Conservation (phyloP, 1,139 yeast species). For the Suzukiozyma palmioleophila region DNA sequence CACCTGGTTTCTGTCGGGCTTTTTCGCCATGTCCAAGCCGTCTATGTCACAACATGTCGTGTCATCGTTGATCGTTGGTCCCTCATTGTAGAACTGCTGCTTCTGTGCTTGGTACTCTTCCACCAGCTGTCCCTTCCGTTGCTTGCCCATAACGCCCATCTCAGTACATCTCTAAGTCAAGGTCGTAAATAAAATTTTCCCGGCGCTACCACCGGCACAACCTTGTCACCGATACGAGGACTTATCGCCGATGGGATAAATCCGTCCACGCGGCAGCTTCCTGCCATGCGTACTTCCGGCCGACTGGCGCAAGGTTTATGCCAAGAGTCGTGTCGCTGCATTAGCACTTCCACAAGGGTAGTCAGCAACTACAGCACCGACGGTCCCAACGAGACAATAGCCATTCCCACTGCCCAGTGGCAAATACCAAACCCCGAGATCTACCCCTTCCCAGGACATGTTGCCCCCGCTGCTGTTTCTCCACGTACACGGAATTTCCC, state of each 20-base stretch:
- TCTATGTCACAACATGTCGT: constrained; percentile 37
- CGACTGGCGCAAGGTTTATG: too few species aligned
- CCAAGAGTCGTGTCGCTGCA: too few species aligned
- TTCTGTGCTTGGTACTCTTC: constrained; percentile 49
- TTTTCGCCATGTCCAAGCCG: constrained; percentile 20
- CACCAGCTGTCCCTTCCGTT: constrained; percentile 54
- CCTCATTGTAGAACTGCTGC: constrained; percentile 36
- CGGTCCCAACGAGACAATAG: too few species aligned
- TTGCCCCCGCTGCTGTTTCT: too few species aligned
- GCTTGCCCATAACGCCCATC: constrained; percentile 4
- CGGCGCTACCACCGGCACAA: neutral
- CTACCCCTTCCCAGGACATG: too few species aligned
- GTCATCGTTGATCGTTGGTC: constrained; percentile 47
- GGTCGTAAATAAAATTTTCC: neutral
- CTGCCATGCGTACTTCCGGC: neutral
- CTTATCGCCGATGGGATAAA: neutral
- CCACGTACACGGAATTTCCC: too few species aligned
- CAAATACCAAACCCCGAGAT: too few species aligned
- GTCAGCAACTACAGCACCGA: too few species aligned
- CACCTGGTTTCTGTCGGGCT: constrained; percentile 31
- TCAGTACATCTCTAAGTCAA: too few species aligned
- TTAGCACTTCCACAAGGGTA: too few species aligned
- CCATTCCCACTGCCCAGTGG: too few species aligned
- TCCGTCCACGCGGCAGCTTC: constrained; percentile 1
- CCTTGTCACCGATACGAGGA: neutral